Percentiles rank a stretch among this genome's conserved stretches.
phyloP scores from a whole-genome alignment of 2,329 filamentous ascomycete species.

The Neonectria ditissima region DNA sequence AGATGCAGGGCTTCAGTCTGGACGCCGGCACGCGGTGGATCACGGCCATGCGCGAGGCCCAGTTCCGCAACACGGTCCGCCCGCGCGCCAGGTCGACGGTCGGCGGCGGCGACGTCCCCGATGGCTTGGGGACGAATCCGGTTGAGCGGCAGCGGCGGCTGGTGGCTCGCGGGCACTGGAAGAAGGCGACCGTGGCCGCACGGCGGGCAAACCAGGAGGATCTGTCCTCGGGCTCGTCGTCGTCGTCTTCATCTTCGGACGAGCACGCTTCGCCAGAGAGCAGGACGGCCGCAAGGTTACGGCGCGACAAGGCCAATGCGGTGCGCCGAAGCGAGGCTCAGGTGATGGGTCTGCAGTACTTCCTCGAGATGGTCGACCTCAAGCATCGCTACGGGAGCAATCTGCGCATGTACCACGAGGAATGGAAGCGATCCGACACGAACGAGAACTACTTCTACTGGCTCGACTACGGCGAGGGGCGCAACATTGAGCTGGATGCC shows the following conservation, averaged over 20 bases:
- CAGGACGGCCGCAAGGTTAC: conserved; percentile 52
- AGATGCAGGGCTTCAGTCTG: conserved; percentile 75
- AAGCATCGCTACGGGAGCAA: conserved; percentile 92
- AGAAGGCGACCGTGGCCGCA: conserved; percentile 77
- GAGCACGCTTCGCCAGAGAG: conserved; percentile 52
- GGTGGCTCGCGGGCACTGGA: conserved; percentile 77
- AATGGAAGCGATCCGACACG: conserved; percentile 83
- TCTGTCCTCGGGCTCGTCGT: conserved; percentile 57
- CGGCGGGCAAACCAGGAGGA: conserved; percentile 78
- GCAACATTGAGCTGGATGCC: conserved; percentile 73
- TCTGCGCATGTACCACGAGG: conserved; percentile 81
- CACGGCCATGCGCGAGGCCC: conserved; percentile 71
- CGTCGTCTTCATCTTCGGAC: conserved; percentile 45
- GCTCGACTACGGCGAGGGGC: conserved; percentile 86
- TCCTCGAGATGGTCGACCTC: conserved; percentile 84
- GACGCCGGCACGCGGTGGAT: conserved; percentile 79
- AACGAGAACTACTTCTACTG: conserved; percentile 95
- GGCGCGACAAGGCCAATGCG: conserved; percentile 62
- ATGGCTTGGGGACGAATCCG: conserved; percentile 22
- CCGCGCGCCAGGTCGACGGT: conserved; percentile 52
- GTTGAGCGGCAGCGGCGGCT: conserved; percentile 33
- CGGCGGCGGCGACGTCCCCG: conserved; percentile 18
- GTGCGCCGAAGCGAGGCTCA: conserved; percentile 75
- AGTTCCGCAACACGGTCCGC: conserved; percentile 63
- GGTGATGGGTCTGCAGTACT: conserved; percentile 88